These are phyloP conservation scores for Stephanodiscus triporus DNA, from an alignment of 108 stramenopile genomes.

Conservation along the genomic window DNA sequence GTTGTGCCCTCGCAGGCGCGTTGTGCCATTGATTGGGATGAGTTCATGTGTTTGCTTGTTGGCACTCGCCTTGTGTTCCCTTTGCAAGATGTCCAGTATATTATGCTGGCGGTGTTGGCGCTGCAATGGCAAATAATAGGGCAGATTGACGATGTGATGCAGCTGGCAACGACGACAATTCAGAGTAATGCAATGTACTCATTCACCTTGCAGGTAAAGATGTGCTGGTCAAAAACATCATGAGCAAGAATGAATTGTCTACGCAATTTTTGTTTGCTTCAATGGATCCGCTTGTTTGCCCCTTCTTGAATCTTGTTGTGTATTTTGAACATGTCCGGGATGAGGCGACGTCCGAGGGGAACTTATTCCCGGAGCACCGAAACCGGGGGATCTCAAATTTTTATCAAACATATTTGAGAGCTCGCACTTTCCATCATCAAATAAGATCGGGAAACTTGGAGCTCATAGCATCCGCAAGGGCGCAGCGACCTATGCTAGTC, in stretches of 20 bases:
- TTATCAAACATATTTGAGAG: too few species aligned
- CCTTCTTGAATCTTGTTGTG: not conserved
- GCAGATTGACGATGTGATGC: not conserved
- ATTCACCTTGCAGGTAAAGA: not conserved
- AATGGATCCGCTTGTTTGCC: not conserved
- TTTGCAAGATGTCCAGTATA: not conserved
- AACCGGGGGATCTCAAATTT: too few species aligned
- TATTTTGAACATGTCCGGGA: too few species aligned
- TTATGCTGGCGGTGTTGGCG: not conserved
- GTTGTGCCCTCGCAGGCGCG: not conserved
- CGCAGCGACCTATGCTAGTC: not conserved
- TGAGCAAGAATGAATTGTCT: too few species aligned
- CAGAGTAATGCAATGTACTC: not conserved
- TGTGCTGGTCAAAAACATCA: not conserved
- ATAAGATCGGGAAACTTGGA: too few species aligned
- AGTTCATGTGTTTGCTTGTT: not conserved
- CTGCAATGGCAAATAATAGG: slow-evolving; percentile 2
- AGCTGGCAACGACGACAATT: not conserved
- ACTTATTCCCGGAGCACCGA: too few species aligned
- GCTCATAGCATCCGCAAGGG: too few species aligned
- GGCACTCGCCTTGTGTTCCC: not conserved
- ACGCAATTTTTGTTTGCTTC: not conserved
- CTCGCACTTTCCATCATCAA: not conserved
- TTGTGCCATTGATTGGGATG: not conserved
- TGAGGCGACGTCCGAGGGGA: too few species aligned